phyloP scores from a whole-genome alignment of 345 rosid genomes.

The Eucalyptus cloeziana region DNA sequence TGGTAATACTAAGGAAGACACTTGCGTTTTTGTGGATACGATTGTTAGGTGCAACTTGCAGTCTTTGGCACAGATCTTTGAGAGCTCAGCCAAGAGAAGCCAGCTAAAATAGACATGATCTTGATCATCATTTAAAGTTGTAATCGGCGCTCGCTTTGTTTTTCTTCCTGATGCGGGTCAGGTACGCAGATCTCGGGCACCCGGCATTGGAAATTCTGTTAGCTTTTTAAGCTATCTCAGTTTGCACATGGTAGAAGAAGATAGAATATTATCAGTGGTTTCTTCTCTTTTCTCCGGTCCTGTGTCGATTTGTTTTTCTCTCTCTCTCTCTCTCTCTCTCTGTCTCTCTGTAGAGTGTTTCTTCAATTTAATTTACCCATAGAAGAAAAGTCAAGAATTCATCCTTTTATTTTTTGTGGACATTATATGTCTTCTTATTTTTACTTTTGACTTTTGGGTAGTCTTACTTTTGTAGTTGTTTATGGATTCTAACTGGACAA shows the following conservation, averaged over 20 bases:
- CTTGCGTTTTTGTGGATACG: conserved; percentile 62
- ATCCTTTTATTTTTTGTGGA: not conserved
- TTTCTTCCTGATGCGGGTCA: not conserved
- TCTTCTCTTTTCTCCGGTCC: not conserved
- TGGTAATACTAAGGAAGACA: conserved; percentile 76
- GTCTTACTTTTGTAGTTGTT: not conserved
- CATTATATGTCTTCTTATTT: not conserved
- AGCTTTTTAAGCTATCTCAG: not conserved
- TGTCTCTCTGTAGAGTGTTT: not conserved
- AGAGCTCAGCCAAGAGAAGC: not conserved
- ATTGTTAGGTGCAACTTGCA: conserved; percentile 85
- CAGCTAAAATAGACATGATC: not conserved
- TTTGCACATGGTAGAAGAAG: not conserved
- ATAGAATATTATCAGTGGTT: not conserved
- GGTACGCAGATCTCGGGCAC: not conserved
- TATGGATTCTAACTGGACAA: not conserved
- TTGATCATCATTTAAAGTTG: not conserved
- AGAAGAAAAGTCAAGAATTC: not conserved
- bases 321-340: not conserved
- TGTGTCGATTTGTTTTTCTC: not conserved
- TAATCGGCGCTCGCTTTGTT: not conserved
- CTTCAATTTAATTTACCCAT: not conserved
- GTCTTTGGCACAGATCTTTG: conserved; percentile 63
- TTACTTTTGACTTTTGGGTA: not conserved
- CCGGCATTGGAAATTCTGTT: not conserved